phyloP scores from a whole-genome alignment of 495 filamentous ascomycete genomes.

The Aspergillus sclerotiicarbonarius region DNA sequence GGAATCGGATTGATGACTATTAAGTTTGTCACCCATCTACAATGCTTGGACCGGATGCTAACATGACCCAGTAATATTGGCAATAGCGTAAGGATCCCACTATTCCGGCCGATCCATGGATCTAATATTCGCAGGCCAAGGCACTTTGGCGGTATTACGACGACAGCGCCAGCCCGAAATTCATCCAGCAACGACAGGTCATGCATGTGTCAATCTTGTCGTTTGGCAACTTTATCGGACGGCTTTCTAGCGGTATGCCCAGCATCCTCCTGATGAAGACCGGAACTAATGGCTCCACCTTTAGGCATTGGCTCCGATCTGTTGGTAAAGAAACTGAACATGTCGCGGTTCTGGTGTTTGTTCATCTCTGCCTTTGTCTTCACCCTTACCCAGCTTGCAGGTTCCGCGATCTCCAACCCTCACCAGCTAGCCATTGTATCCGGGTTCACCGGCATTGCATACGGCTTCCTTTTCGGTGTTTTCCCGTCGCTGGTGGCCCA shows the following conservation, averaged over 20 bases:
- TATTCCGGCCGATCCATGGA: neutral
- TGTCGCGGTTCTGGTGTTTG: slow-evolving; percentile 87
- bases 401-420: slow-evolving; percentile 76
- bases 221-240: slow-evolving; percentile 76
- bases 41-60: slow-evolving; percentile 25
- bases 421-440: slow-evolving; percentile 76
- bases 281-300: slow-evolving; percentile 1
- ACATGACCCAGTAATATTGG: slow-evolving; percentile 78
- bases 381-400: slow-evolving; percentile 74
- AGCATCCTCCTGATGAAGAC: neutral
- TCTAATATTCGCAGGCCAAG: slow-evolving; percentile 45
- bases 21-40: slow-evolving; percentile 64
- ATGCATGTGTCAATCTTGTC: slow-evolving; percentile 94
- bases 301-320: slow-evolving; percentile 91
- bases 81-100: slow-evolving; percentile 62
- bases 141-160: slow-evolving; percentile 83
- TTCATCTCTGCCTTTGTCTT: slow-evolving; percentile 76
- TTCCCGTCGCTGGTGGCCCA: slow-evolving; percentile 91
- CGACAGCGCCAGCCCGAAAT: slow-evolving; percentile 64
- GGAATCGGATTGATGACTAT: slow-evolving; percentile 98
- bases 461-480: slow-evolving; percentile 93
- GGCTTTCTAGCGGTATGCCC: slow-evolving; percentile 66
- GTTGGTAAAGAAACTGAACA: slow-evolving; percentile 72
- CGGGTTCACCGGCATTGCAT: slow-evolving; percentile 78
- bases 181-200: slow-evolving; percentile 79